These are phyloP conservation scores for Suhomyces anneliseae DNA, from an alignment of 1,139 yeast species.

Conservation along the genomic window DNA sequence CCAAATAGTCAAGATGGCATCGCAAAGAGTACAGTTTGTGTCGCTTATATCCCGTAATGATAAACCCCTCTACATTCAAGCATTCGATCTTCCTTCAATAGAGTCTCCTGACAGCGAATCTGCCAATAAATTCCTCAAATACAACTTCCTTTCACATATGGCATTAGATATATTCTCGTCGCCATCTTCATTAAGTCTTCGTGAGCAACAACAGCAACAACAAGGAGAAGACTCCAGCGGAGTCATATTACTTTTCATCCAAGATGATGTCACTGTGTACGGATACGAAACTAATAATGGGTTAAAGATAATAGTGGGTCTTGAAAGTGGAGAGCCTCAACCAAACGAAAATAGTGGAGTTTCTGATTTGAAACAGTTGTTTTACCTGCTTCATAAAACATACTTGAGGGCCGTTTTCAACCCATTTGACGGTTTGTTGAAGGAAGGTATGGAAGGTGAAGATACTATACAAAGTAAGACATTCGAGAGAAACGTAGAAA, in stretches of 20 bases:
- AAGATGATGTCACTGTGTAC: constrained; percentile 60
- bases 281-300: constrained; percentile 66
- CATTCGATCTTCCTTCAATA: constrained; percentile 33
- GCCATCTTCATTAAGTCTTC: constrained; percentile 42
- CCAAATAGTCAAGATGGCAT: neutral
- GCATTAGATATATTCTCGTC: constrained; percentile 63
- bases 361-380: constrained; percentile 26
- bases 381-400: constrained; percentile 46
- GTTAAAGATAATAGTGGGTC: constrained; percentile 57
- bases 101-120: constrained; percentile 15
- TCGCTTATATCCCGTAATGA: constrained; percentile 57
- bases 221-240: constrained; percentile 21
- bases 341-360: neutral
- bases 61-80: constrained; percentile 59
- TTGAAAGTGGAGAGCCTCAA: constrained; percentile 10
- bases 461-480: constrained; percentile 15
- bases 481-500: constrained; percentile 40
- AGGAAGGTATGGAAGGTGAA: constrained; percentile 7
- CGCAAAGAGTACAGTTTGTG: constrained; percentile 38
- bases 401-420: constrained; percentile 55
- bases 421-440: constrained; percentile 47
- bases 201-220: constrained; percentile 39
- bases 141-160: constrained; percentile 66
- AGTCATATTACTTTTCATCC: constrained; percentile 51
- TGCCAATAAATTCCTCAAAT: constrained; percentile 52